Evolutionary conservation across 768 basidiomycete genomes (phyloP), one percentile per base, ranked within the genome.

Genomic region (Galerina marginata): DNA sequence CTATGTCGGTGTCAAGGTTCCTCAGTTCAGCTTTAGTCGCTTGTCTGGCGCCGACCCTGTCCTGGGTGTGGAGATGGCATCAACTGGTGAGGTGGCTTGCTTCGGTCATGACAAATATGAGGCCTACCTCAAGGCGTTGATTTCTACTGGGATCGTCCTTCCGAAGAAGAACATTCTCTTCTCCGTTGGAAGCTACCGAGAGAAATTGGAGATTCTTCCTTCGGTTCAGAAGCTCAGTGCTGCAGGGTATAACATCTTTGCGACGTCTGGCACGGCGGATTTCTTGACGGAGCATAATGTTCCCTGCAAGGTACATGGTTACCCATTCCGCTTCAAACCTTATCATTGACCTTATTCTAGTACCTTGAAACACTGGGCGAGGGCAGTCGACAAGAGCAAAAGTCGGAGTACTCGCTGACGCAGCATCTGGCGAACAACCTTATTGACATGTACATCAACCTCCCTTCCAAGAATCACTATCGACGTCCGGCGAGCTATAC

Each of bases 361-460:
- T 98, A 95, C 73, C 84, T 98, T 51, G 96, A 98, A 71, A 90
- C 91, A 3, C 82, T 98, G 37, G 87, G 85, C 3, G 93, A 92
- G 56, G 86, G 83, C 58, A 89, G 86, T 69, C 78, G 80, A 40
- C 88, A 88, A 73, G 77, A 88, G 64, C 93, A 96, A 74, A 99
- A 99, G 75, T 93, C 94, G 3, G 97, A 99, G 73, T 99, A 98
- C 74, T 99, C 97, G 0, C 81, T 99, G 59, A 95, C 93, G 4
- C 95, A 97, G 74, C 97, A 99, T 79, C 79, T 99, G 62, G 93
- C 93, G 37, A 96, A 96, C 76, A 95, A 96, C 75, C 80, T 97
- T 67, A 99, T 99, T 72, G 97, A 99, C 77, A 92, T 99, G 88
- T 99, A 98, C 75, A 96, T 99, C 86, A 99, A 99, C 75, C 80